Base-by-base conservation (phyloP, 768 basidiomycete species). In the Mycena crocata region DNA sequence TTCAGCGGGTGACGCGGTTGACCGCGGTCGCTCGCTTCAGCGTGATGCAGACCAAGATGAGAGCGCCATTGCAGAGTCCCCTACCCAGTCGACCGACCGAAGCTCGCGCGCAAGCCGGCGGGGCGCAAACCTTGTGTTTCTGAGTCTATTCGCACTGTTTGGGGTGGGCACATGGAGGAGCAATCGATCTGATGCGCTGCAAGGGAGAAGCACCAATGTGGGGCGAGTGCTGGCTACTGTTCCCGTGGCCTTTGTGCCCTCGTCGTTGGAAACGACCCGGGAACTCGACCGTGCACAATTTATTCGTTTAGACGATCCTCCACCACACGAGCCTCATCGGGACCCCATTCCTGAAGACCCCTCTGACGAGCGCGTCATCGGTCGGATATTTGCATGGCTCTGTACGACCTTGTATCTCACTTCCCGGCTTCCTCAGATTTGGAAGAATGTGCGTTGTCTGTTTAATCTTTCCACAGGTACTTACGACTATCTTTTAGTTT, bases 341-440 rank as follows among this genome's bases (percentile, higher is more conserved):
- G 63, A 72, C 46, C 71, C 60, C 50, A 69, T 51, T 57, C 70
- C 49, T 60, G 75, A 15, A 39, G 62, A 70, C 52, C 51, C 62
- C 5, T 59, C 65, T 8, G 56, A 76, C 57, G 87, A 95, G 72
- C 91, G 87, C 51, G 75, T 95, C 28, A 80, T 99, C 52, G 98
- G 98, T 1, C 90, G 98, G 3, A 87, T 95, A 58, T 95, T 93
- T 59, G 96, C 98, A 12, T 99, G 98, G 98, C 74, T 91, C 23
- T 98, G 97, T 76, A 95, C 96, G 2, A 93, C 90, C 0, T 82
- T 98, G 19, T 99, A 99, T 78, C 82, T 99, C 37, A 98, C 97
- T 4, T 94, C 93, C 4, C 89, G 98, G 64, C 79, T 99, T 72
- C 98, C 98, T 24, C 98, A 99, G 78, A 98, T 99, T 68, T 99